Percentiles rank a stretch among this genome's conserved stretches.
These are phyloP conservation scores for Ehretia macrophylla DNA, from an alignment of 257 asterid genomes.

Conservation along the genomic window DNA sequence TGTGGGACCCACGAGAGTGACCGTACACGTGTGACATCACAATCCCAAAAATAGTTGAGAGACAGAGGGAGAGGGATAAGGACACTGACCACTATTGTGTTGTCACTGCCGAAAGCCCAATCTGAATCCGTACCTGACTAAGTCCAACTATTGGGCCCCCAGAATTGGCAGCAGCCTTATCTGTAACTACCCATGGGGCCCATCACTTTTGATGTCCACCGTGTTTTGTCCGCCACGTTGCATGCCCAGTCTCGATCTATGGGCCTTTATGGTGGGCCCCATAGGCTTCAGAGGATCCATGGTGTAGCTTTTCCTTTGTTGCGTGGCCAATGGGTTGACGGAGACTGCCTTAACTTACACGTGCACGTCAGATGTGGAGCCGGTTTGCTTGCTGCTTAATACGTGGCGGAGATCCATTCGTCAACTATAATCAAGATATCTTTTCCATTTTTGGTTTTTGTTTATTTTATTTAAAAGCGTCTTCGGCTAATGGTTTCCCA, in stretches of 20 bases:
- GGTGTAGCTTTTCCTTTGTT: constrained; percentile 26
- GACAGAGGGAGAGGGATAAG: not conserved
- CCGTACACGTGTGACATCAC: constrained; percentile 9
- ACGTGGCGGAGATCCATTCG: constrained; percentile 27
- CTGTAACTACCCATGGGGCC: constrained; percentile 29
- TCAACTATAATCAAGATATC: not conserved
- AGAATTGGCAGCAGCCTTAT: constrained; percentile 39
- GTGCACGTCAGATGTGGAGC: constrained; percentile 31
- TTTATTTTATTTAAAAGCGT: not conserved
- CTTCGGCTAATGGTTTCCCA: too few relatives aligned
- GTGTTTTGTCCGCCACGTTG: constrained; percentile 42
- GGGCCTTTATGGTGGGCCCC: constrained; percentile 34
- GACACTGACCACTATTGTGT: not conserved
- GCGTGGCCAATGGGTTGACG: too few relatives aligned
- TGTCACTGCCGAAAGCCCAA: constrained; percentile 12
- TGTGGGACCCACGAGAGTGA: constrained; percentile 17
- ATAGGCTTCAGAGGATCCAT: constrained; percentile 25
- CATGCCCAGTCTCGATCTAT: constrained; percentile 19
- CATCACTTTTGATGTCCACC: constrained; percentile 20
- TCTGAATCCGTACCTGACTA: constrained; percentile 9
- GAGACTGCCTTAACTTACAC: constrained; percentile 26
- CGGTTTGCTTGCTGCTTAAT: not conserved
- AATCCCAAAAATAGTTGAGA: not conserved
- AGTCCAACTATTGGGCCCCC: constrained; percentile 10
- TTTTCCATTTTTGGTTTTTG: not conserved